Percentiles rank a stretch among this genome's conserved stretches.
Evolutionary conservation across 768 basidiomycete species (phyloP).

Genomic region (Tephrocybe sp.): DNA sequence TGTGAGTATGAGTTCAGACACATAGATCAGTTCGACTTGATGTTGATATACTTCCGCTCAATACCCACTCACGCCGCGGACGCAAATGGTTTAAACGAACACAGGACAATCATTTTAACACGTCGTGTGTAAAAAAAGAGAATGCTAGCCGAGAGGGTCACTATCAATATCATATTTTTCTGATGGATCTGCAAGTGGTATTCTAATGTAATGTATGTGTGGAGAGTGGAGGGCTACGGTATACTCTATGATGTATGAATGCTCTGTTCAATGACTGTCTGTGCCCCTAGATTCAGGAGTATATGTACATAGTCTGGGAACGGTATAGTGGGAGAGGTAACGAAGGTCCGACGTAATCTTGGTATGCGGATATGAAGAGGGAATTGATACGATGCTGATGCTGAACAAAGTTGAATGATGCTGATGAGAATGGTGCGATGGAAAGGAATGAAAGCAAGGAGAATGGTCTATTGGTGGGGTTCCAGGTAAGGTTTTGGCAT

Average conservation of each 20-base stretch:
- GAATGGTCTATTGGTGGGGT: slow-evolving; percentile 5
- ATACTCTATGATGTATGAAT: slow-evolving; percentile 5
- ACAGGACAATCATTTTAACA: not conserved
- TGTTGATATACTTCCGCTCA: slow-evolving; percentile 6
- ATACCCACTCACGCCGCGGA: not conserved
- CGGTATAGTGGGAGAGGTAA: slow-evolving; percentile 12
- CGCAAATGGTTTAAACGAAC: not conserved
- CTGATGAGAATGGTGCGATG: slow-evolving; percentile 17
- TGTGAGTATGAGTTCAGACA: not conserved
- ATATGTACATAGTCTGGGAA: slow-evolving; percentile 15
- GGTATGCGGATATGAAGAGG: slow-evolving; percentile 11
- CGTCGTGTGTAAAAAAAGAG: not conserved
- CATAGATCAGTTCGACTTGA: not conserved
- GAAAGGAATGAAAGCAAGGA: slow-evolving; percentile 10
- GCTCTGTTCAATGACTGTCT: slow-evolving; percentile 7
- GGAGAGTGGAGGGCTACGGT: slow-evolving; percentile 3
- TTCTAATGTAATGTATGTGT: slow-evolving; percentile 2
- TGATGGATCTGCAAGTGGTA: slow-evolving; percentile 6
- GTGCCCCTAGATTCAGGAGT: slow-evolving; percentile 5
- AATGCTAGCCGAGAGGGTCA: not conserved
- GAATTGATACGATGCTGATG: slow-evolving; percentile 16
- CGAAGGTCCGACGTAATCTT: slow-evolving; percentile 13
- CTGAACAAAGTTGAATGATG: slow-evolving; percentile 13
- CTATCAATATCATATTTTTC: not conserved
- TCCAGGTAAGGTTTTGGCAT: slow-evolving; percentile 1